Percentiles rank a stretch among this genome's conserved stretches.
Conservation (phyloP, 164 flowering plant species). For the Hamamelis virginiana region DNA sequence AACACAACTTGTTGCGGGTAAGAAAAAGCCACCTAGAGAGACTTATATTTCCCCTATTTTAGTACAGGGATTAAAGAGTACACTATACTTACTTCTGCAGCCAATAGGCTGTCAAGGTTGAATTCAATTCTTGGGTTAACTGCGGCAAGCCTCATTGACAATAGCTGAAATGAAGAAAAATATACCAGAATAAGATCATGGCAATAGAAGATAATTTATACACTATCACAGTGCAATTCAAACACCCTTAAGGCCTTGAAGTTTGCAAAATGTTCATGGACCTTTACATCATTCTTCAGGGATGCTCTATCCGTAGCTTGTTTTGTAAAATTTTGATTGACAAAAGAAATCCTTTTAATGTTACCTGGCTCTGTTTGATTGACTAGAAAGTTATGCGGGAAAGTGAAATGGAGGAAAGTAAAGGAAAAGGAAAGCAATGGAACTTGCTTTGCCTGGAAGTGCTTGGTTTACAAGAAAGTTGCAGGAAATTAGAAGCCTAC, state of each 20-base stretch:
- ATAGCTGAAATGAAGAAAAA: constrained; percentile 44
- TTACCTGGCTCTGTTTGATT: no score
- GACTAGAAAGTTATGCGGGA: no score
- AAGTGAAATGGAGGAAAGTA: no score
- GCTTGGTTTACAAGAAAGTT: no score
- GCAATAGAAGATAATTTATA: neutral
- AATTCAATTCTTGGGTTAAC: constrained; percentile 80
- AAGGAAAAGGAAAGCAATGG: no score
- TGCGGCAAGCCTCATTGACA: constrained; percentile 91
- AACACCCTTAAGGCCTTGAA: neutral
- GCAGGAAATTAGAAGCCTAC: no score
- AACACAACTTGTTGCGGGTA: no score
- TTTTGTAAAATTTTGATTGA: neutral
- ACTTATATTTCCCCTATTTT: neutral
- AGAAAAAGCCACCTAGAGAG: neutral
- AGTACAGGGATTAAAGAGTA: neutral
- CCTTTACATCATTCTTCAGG: neutral
- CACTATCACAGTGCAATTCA: neutral
- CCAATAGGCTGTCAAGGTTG: constrained; percentile 57
- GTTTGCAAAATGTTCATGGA: neutral
- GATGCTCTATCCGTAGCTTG: neutral
- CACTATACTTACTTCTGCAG: constrained; percentile 53
- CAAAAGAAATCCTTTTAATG: neutral
- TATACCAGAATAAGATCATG: constrained; percentile 14
- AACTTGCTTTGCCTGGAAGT: no score